These are phyloP conservation scores for Aspergillus neoniger DNA, from an alignment of 2,329 filamentous ascomycete species.

Conservation along the genomic window DNA sequence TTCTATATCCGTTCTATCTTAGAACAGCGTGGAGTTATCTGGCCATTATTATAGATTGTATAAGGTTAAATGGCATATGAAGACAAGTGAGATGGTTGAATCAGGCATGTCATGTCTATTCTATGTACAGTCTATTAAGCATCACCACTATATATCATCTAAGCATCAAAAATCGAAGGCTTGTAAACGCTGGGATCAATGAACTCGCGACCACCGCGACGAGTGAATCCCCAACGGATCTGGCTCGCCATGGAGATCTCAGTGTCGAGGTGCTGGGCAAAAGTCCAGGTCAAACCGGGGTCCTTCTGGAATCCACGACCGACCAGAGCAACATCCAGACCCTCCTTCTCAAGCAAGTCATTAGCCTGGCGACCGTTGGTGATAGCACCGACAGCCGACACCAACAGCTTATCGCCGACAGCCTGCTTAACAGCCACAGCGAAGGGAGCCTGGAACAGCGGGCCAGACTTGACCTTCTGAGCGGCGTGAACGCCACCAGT, in stretches of 20 bases:
- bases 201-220: conserved; percentile 21
- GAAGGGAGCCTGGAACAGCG: conserved; percentile 73
- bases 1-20: too few relatives aligned
- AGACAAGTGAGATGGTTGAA: too few relatives aligned
- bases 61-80: too few relatives aligned
- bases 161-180: conserved; percentile 21
- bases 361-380: conserved; percentile 68
- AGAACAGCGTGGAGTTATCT: too few relatives aligned
- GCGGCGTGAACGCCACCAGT: conserved; percentile 68
- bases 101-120: neutral
- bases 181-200: conserved; percentile 25
- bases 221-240: conserved; percentile 59
- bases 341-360: conserved; percentile 55
- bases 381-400: conserved; percentile 76
- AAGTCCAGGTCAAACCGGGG: conserved; percentile 73
- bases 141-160: neutral
- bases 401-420: conserved; percentile 69
- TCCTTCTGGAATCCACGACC: conserved; percentile 80
- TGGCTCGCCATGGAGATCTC: conserved; percentile 73
- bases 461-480: conserved; percentile 50
- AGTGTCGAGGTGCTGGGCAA: conserved; percentile 71
- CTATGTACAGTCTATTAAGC: neutral
- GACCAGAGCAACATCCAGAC: conserved; percentile 70
- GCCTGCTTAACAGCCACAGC: conserved; percentile 71
- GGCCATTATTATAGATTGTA: too few relatives aligned